phyloP scores from a whole-genome alignment of 2,329 filamentous ascomycete species.

The Rhinocladiella mackenziei region DNA sequence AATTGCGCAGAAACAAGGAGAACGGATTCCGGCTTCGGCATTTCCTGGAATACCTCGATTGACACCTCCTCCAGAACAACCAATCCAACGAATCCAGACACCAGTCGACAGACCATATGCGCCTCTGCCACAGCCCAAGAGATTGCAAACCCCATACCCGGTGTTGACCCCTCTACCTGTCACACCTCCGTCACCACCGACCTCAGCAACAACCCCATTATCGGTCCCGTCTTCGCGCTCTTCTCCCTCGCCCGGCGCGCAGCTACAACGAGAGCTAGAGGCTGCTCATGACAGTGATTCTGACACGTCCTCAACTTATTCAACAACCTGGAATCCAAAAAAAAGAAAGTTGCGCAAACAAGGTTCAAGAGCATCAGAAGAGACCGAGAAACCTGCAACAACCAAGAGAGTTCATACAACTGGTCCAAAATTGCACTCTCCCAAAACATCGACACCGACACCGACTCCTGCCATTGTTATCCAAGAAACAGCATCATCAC shows the following conservation, averaged over 20 bases:
- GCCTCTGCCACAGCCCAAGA: background rate
- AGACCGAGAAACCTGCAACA: background rate
- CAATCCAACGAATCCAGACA: background rate
- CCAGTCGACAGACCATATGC: background rate
- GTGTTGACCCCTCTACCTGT: background rate
- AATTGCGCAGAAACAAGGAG: background rate
- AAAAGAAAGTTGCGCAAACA: constrained; percentile 13
- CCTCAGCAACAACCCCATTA: no score
- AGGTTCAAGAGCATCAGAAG: constrained; percentile 3
- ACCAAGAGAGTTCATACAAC: constrained; percentile 8
- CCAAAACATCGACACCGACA: constrained; percentile 13
- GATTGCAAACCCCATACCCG: constrained; percentile 12
- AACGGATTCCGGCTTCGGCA: constrained; percentile 1
- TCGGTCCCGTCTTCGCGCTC: no score
- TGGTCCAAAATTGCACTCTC: constrained; percentile 12
- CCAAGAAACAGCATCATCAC: constrained; percentile 12
- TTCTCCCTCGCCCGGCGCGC: constrained; percentile 2
- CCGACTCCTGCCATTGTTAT: constrained; percentile 19
- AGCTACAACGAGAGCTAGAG: constrained; percentile 8
- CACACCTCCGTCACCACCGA: constrained; percentile 4
- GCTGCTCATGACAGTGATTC: constrained; percentile 12
- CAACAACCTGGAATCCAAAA: constrained; percentile 6
- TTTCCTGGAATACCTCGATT: constrained; percentile 12
- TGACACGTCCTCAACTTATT: constrained; percentile 5
- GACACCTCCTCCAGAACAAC: constrained; percentile 6